Evolutionary conservation across 768 basidiomycete genomes (phyloP).

Genomic region (Heimioporus sp.): DNA sequence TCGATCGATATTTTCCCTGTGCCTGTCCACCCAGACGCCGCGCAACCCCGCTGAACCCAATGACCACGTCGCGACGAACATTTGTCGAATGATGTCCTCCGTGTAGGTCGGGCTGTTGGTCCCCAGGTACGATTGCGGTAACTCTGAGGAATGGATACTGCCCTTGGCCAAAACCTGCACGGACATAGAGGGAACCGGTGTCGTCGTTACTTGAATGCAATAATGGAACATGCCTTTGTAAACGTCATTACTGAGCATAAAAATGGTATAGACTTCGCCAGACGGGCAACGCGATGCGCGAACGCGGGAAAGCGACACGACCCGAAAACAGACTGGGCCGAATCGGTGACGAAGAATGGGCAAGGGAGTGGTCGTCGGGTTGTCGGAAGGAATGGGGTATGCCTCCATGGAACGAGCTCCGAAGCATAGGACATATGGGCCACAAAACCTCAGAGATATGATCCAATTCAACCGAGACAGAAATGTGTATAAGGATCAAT

Average conservation of each 20-base stretch:
- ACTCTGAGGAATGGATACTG: background rate
- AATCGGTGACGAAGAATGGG: constrained; percentile 24
- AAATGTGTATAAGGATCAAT: background rate
- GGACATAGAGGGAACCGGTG: constrained; percentile 32
- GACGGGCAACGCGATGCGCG: constrained; percentile 27
- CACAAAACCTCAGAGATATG: constrained; percentile 44
- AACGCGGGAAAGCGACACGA: constrained; percentile 40
- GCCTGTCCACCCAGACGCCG: constrained; percentile 24
- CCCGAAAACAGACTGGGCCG: constrained; percentile 37
- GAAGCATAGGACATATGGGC: constrained; percentile 50
- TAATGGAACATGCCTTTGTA: constrained; percentile 53
- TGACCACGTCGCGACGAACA: constrained; percentile 15
- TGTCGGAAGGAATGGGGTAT: constrained; percentile 19
- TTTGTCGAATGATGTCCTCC: background rate
- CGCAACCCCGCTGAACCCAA: constrained; percentile 21
- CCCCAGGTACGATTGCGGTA: background rate
- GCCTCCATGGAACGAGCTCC: constrained; percentile 52
- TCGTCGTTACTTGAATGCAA: constrained; percentile 31
- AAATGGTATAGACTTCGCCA: constrained; percentile 36
- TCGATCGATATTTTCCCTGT: constrained; percentile 13
- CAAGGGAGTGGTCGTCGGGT: background rate
- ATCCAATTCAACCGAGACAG: constrained; percentile 39
- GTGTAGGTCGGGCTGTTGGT: background rate
- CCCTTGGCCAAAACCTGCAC: constrained; percentile 37
- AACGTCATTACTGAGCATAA: constrained; percentile 42